phyloP scores from a whole-genome alignment of 2,329 filamentous ascomycete species.

The Fusarium anguioides region DNA sequence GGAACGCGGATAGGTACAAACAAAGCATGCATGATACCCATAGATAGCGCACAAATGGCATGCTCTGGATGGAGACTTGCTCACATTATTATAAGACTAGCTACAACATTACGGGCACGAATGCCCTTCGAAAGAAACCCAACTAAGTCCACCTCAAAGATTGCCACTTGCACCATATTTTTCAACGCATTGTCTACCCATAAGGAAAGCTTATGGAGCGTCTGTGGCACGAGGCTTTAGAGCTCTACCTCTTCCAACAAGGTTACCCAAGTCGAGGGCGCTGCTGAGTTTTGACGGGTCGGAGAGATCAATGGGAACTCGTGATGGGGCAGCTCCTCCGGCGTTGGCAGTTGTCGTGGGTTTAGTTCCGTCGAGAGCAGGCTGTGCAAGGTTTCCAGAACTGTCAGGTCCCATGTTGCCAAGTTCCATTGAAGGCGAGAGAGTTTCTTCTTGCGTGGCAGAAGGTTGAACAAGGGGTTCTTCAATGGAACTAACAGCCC shows the following conservation, averaged over 20 bases:
- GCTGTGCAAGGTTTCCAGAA: slow-evolving; percentile 19
- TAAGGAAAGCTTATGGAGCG: slow-evolving; percentile 6
- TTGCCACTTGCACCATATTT: not conserved
- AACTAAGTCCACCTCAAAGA: slow-evolving; percentile 7
- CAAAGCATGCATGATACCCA: slow-evolving; percentile 48
- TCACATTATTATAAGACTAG: slow-evolving; percentile 39
- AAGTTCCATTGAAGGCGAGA: slow-evolving; percentile 36
- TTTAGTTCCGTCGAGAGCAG: slow-evolving; percentile 22
- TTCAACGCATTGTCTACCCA: not conserved
- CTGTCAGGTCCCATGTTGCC: slow-evolving; percentile 37
- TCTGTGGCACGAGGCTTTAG: slow-evolving; percentile 35
- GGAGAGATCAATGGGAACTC: slow-evolving; percentile 51
- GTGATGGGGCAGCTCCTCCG: slow-evolving; percentile 28
- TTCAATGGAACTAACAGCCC: not conserved
- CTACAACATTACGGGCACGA: slow-evolving; percentile 31
- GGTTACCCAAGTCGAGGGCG: slow-evolving; percentile 57
- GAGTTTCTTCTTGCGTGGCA: slow-evolving; percentile 7
- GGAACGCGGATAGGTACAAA: slow-evolving; percentile 4
- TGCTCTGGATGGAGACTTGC: slow-evolving; percentile 37
- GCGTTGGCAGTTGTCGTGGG: slow-evolving; percentile 32
- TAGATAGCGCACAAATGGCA: slow-evolving; percentile 27
- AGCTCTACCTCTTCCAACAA: slow-evolving; percentile 39
- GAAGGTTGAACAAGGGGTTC: slow-evolving; percentile 3
- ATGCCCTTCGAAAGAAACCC: slow-evolving; percentile 24
- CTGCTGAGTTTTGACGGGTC: slow-evolving; percentile 55